phyloP scores from a whole-genome alignment of 2,329 filamentous ascomycete species.

The Cladosporium sp. region DNA sequence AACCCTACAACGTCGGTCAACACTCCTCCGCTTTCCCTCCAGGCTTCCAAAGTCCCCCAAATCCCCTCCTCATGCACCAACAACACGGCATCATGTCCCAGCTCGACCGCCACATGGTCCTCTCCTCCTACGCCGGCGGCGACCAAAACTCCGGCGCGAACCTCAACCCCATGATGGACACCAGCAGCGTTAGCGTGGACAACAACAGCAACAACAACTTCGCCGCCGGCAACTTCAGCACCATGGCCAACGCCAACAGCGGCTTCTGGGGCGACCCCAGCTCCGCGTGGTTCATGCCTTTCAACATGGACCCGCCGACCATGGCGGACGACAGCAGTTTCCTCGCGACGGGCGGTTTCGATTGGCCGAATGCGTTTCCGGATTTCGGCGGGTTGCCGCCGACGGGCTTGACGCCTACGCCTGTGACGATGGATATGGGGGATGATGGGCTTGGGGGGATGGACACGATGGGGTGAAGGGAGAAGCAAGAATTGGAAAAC shows the following conservation, averaged over 20 bases:
- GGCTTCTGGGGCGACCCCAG: slow-evolving; percentile 44
- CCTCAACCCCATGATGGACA: slow-evolving; percentile 22
- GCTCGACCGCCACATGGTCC: slow-evolving; percentile 74
- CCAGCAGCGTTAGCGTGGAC: slow-evolving; percentile 24
- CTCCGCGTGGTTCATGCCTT: slow-evolving; percentile 88
- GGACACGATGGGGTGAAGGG: slow-evolving; percentile 16
- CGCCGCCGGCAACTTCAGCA: slow-evolving; percentile 19
- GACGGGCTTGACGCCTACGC: slow-evolving; percentile 29
- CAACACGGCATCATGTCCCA: slow-evolving; percentile 62
- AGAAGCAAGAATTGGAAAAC: neutral
- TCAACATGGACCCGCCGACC: slow-evolving; percentile 78
- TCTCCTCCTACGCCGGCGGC: slow-evolving; percentile 67
- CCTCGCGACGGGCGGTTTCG: slow-evolving; percentile 33
- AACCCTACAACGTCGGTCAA: slow-evolving; percentile 41
- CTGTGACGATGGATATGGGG: slow-evolving; percentile 24
- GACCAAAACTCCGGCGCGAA: slow-evolving; percentile 43
- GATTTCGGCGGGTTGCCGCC: slow-evolving; percentile 31
- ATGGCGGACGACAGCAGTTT: slow-evolving; percentile 42
- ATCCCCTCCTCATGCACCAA: slow-evolving; percentile 35
- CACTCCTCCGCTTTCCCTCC: slow-evolving; percentile 49
- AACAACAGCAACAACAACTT: slow-evolving; percentile 4
- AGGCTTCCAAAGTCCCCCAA: slow-evolving; percentile 34
- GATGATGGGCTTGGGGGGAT: slow-evolving; percentile 14
- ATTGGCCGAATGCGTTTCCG: slow-evolving; percentile 35
- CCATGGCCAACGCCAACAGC: slow-evolving; percentile 19